Evolutionary conservation across 768 basidiomycete genomes (phyloP), one percentile per base, ranked within the genome.

Genomic region (Ramaria sp.): DNA sequence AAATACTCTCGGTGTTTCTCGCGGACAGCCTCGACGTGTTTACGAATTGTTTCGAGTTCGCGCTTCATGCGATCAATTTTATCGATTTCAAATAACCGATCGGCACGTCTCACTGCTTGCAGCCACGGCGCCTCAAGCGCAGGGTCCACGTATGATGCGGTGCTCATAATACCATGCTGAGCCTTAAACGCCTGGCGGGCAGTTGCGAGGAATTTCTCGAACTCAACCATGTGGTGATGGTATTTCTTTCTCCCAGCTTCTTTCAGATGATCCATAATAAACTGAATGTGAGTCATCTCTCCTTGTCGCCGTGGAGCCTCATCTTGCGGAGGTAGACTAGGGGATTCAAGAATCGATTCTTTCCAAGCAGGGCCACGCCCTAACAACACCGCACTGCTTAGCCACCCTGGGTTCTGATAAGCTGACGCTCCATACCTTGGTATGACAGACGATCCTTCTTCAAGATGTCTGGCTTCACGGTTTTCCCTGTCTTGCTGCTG

Each of bases 401-500:
- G 30, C 43, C 1, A 39, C 34, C 9, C 5, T 6, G 13, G 37
- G 17, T 15, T 13, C 31, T 20, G 31, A 47, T 19, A 33, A 42
- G 12, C 10, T 11, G 47, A 48, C 12, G 24, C n/a, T 38, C 5
- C 55, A 31, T 33, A 57, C 55, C 31, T 1, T 67, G 58, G 53
- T 63, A 72, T 12, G 59, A 51, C 22, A 41, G 53, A 0, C 22
- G 63, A 52, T 79, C 75, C 0, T 55, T 56, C 13, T 56, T 57
- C n/a, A 72, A 65, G 15, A 71, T 63, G 0, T 69, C 62, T 0
- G 63, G 65, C 6, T 63, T 63, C 39, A 85, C 71, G 0, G 68
- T 70, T 51, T 77, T 71, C 0, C 84, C 84, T 7, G 79, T 81
- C 61, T 87, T 87, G 7, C 76, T 62, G 0, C 79, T 77, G 61